These are phyloP conservation scores for Lathyrus aphaca DNA, from an alignment of 306 rosid genomes.

Conservation along the genomic window DNA sequence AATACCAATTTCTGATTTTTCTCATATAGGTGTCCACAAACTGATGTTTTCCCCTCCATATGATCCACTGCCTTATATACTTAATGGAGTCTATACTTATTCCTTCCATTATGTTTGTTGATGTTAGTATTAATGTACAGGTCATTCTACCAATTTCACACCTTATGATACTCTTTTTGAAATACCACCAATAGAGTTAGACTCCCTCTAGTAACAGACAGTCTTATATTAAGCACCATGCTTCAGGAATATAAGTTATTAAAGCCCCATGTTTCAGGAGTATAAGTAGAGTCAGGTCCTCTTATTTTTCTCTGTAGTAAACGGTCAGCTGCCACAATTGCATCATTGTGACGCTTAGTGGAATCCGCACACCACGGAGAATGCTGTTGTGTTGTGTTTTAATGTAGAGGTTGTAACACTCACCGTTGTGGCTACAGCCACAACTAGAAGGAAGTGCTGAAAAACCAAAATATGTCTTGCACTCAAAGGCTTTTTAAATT, in stretches of 20 bases:
- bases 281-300: slow-evolving; percentile 11
- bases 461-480: not conserved
- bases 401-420: not conserved
- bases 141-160: slow-evolving; percentile 10
- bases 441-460: not conserved
- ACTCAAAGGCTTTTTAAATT: not conserved
- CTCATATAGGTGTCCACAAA: not conserved
- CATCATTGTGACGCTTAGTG: too few species aligned
- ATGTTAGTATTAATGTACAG: not conserved
- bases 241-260: not conserved
- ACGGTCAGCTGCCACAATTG: not conserved
- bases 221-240: too few species aligned
- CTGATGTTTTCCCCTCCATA: not conserved
- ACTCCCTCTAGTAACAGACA: not conserved
- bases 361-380: not conserved
- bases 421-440: not conserved
- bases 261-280: not conserved
- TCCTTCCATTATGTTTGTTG: slow-evolving; percentile 18
- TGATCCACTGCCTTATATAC: not conserved
- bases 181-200: not conserved
- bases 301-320: not conserved
- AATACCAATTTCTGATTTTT: not conserved
- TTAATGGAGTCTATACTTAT: slow-evolving; percentile 3
- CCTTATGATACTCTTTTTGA: slow-evolving; percentile 12
- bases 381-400: not conserved